Base-by-base conservation (phyloP, 768 basidiomycete genomes). In the Amanita fuliginea region DNA sequence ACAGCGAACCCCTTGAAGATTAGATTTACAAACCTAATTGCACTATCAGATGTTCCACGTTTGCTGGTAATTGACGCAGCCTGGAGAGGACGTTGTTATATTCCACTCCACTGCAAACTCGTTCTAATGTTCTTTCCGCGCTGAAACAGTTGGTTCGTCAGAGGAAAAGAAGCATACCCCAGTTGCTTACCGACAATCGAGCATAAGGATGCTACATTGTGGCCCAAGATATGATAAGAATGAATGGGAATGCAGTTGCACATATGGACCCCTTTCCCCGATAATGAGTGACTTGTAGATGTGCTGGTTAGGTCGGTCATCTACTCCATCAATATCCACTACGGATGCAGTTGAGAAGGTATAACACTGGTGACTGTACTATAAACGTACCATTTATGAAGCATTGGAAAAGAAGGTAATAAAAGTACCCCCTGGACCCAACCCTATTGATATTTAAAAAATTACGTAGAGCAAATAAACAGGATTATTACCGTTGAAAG, bases 341-440 rank as follows among this genome's bases (percentile, higher is more conserved):
- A 55, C 35, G 43, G 13, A 32, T 26, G 28, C 21, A 24, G 22
- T 42, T 42, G 51, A 10, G 37, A 52, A n/a, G 22, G 30, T 49
- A 43, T 35, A 50, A 40, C 28, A 28, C 43, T 16, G 18, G 51
- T 43, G n/a, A 11, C 28, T 32, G 16, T 45, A 34, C 16, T 21
- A 18, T 47, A 18, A 30, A 36, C 54, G 46, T 56, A 86, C 87
- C 77, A 54, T 85, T 83, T 57, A 86, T 79, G 63, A 94, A 94
- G 56, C 87, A 89, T 57, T 99, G 95, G 72, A 99, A 98, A 1
- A 99, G 72, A 18, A 95, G 71, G 67, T 82, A 99, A 71, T 82
- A 94, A 63, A 94, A 94, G 66, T 93, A 96, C 18, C 83, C 90
- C 55, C 86, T 71, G 0, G 79, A 65, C 5, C 94, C 95, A 48